Conservation (phyloP, 2,329 filamentous ascomycete species). For the Didymella keratinophila region DNA sequence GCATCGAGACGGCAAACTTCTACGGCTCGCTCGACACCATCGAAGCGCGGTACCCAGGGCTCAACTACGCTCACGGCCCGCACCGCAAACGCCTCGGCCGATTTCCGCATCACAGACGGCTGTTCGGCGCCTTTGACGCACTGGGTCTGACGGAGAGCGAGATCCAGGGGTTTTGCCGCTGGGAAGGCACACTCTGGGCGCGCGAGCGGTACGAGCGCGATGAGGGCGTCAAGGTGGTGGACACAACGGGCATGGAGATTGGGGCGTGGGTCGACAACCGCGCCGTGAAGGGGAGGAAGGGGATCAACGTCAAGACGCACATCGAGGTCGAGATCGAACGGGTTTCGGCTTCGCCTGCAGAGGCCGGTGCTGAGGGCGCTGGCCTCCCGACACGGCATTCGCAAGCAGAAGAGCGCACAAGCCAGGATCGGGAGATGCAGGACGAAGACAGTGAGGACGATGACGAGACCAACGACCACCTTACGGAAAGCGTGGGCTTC, state of each 20-base stretch:
- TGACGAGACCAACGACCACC: constrained; percentile 33
- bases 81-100: constrained; percentile 80
- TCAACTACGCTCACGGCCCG: constrained; percentile 77
- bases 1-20: constrained; percentile 78
- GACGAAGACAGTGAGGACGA: constrained; percentile 37
- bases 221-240: constrained; percentile 72
- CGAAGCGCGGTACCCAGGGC: constrained; percentile 81
- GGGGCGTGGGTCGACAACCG: constrained; percentile 64
- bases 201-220: constrained; percentile 81
- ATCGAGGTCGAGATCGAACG: constrained; percentile 53
- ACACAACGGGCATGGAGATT: constrained; percentile 76
- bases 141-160: constrained; percentile 73
- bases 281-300: constrained; percentile 26
- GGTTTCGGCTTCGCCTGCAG: constrained; percentile 18
- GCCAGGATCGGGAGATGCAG: background rate
- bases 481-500: constrained; percentile 65
- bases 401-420: constrained; percentile 29
- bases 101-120: constrained; percentile 76
- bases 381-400: background rate
- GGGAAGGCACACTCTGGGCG: constrained; percentile 85
- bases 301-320: constrained; percentile 54
- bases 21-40: constrained; percentile 81
- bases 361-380: constrained; percentile 37
- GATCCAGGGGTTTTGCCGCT: constrained; percentile 76
- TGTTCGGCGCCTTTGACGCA: constrained; percentile 78